Conservation (phyloP, 2,329 filamentous ascomycete species). For the Orbilia quercus region DNA sequence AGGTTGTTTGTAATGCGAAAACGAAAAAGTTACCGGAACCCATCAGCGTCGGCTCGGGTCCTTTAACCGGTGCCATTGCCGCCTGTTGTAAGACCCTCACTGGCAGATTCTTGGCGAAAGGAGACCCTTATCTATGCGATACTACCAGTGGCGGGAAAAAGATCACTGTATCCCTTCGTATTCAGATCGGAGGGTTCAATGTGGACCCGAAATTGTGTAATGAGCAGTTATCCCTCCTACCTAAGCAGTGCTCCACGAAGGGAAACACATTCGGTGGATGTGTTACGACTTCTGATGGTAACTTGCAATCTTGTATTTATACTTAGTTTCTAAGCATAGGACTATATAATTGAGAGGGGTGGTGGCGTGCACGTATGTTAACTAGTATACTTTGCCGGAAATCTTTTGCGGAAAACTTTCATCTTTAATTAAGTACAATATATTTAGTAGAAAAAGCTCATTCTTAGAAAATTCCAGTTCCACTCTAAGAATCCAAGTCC, state of each 20-base stretch:
- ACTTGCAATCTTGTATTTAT: constrained; percentile 9
- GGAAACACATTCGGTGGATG: constrained; percentile 8
- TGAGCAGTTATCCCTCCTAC: neutral
- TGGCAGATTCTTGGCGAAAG: constrained; percentile 7
- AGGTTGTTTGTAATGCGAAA: neutral
- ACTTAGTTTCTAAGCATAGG: neutral
- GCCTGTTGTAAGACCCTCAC: constrained; percentile 4
- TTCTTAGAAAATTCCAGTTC: neutral
- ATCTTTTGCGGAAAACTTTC: neutral
- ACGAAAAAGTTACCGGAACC: constrained; percentile 3
- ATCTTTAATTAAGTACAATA: neutral
- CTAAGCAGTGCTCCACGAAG: neutral
- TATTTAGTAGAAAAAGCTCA: neutral
- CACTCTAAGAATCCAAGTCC: neutral
- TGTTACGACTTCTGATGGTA: constrained; percentile 4
- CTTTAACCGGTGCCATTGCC: neutral
- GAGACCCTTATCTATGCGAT: constrained; percentile 13
- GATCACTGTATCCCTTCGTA: neutral
- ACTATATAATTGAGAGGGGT: neutral
- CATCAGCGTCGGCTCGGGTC: neutral
- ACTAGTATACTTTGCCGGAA: neutral
- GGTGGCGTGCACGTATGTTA: neutral
- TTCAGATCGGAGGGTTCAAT: constrained; percentile 14
- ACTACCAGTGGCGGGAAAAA: constrained; percentile 4
- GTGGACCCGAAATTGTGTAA: neutral